These are phyloP conservation scores for Paragyromitra xinjiangensis DNA, from an alignment of 495 filamentous ascomycete genomes.

Conservation along the genomic window DNA sequence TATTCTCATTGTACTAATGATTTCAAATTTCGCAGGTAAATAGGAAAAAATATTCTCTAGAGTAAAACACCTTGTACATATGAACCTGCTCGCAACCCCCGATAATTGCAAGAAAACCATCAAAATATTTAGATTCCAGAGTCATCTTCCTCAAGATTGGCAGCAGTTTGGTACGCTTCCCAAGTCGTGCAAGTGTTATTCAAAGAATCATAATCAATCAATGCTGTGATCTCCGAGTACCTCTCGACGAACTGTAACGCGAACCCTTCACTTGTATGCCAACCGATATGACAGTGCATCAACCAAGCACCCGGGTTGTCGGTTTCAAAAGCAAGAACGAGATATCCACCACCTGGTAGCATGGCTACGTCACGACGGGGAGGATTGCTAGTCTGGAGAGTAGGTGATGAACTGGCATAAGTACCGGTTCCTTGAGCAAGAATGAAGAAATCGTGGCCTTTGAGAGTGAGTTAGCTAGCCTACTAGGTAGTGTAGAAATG, in stretches of 20 bases:
- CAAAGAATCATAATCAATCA: slow-evolving; percentile 59
- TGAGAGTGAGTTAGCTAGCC: not conserved
- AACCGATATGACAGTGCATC: slow-evolving; percentile 69
- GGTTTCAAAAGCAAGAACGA: slow-evolving; percentile 67
- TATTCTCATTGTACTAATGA: not conserved
- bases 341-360: slow-evolving; percentile 63
- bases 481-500: not conserved
- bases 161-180: slow-evolving; percentile 59
- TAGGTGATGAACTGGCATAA: slow-evolving; percentile 51
- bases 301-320: slow-evolving; percentile 69
- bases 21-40: not conserved
- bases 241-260: slow-evolving; percentile 64
- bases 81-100: not conserved
- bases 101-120: not conserved
- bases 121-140: slow-evolving; percentile 60
- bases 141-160: slow-evolving; percentile 59
- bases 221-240: slow-evolving; percentile 20
- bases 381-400: slow-evolving; percentile 62
- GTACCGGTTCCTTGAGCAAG: slow-evolving; percentile 62
- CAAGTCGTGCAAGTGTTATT: slow-evolving; percentile 60
- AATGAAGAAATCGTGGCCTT: slow-evolving; percentile 67
- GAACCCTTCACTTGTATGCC: slow-evolving; percentile 65
- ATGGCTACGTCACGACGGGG: slow-evolving; percentile 69
- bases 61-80: not conserved
- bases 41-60: not conserved